Evolutionary conservation across 2,329 filamentous ascomycete species (phyloP), one percentile per base, ranked within the genome.

Genomic region (Colletotrichum echinochloae): DNA sequence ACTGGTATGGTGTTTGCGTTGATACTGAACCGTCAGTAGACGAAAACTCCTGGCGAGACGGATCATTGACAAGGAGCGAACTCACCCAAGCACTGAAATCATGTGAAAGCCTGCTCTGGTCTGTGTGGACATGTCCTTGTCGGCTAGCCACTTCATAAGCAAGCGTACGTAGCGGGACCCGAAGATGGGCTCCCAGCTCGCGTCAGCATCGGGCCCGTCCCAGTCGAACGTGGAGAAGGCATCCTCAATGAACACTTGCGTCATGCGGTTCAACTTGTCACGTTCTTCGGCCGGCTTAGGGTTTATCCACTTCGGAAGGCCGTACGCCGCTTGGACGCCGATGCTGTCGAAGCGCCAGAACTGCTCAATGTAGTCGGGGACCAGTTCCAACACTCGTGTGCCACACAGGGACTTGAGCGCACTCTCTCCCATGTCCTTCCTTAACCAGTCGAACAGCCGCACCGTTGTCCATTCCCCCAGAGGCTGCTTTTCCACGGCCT

Each of bases 1-100:
- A 77, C 73, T 0, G 78, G 78, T 6, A 80, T 72, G 0, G 75
- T 73, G 54, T 80, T 79, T 7, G 75, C 73, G 37, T 79, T 77
- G 28, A 74, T 69, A 1, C 77, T 59, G 39, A 26, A 44, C 28
- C 9, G 30, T 65, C 6, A 54, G 46, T 41, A 16, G 12, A 2
- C 16, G 20, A 6, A 3, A 2, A 9, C 5, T 7, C 16, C 6
- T 6, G 11, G 20, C 18, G 18, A n/a, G 39, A 28, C 0, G 2
- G 28, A 0, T 7, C 3, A 3, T 8, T n/a, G 1, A 8, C 3
- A 5, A 16, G 54, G 6, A 12, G 12, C 2, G 7, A 30, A 49
- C 66, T 20, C 26, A 70, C 68, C 62, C 70, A 39, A 60, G 66
- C 16, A 37, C 62, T 12, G 51, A 56, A 51, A 70, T 57, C 11